Percentiles rank a stretch among this genome's conserved stretches.
Evolutionary conservation across 495 filamentous ascomycete species (phyloP).

Genomic region (Haplographium delicatum): DNA sequence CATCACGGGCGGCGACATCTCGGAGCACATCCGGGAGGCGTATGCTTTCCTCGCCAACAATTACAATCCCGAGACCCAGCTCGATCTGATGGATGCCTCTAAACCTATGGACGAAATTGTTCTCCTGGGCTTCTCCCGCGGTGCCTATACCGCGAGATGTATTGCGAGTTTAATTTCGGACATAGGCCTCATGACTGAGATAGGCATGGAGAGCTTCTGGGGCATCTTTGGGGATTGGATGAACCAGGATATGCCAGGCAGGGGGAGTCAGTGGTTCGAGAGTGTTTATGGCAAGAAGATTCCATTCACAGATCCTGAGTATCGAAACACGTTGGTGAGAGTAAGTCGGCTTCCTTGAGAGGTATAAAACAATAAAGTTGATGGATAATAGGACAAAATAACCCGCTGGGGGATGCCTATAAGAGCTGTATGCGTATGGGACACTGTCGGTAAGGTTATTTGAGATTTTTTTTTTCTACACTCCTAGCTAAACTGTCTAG

Average conservation of each 20-base stretch:
- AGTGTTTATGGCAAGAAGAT: conserved; percentile 4
- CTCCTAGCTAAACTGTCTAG: conserved; percentile 1
- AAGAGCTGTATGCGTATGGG: conserved; percentile 49
- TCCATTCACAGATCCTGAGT: conserved; percentile 15
- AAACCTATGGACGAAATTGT: conserved; percentile 64
- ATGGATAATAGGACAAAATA: conserved; percentile 2
- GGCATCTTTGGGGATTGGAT: conserved; percentile 61
- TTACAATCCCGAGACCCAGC: conserved; percentile 32
- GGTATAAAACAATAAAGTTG: background rate
- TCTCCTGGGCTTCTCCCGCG: conserved; percentile 65
- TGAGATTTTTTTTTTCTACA: background rate
- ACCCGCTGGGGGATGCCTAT: conserved; percentile 22
- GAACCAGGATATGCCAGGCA: conserved; percentile 43
- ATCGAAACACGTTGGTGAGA: conserved; percentile 11
- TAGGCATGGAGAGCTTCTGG: conserved; percentile 58
- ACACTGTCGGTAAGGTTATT: conserved; percentile 42
- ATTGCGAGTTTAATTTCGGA: conserved; percentile 57
- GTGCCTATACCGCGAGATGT: conserved; percentile 65
- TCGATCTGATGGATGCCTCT: conserved; percentile 1
- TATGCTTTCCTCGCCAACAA: conserved; percentile 66
- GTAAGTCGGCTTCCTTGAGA: conserved; percentile 4
- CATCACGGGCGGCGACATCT: conserved; percentile 42
- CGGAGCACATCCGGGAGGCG: conserved; percentile 56
- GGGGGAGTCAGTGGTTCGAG: conserved; percentile 16
- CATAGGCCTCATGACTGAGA: conserved; percentile 58